A percentile compares a stretch with the other conserved stretches of the same genome.
phyloP scores from a whole-genome alignment of 768 basidiomycete species.

The Termitomyces sp. region DNA sequence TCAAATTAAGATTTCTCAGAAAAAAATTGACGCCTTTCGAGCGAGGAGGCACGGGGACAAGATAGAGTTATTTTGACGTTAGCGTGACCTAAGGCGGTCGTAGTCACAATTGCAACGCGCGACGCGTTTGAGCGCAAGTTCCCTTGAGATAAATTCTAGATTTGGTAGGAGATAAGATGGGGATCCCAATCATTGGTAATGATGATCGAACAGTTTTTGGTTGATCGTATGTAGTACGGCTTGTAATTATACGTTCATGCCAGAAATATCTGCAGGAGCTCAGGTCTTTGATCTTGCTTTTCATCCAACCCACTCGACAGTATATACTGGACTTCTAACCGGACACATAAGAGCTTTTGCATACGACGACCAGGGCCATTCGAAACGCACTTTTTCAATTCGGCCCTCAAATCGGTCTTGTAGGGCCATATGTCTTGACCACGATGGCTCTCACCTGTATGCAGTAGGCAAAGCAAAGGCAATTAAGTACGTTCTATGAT shows the following conservation, averaged over 20 bases:
- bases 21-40: too few species aligned
- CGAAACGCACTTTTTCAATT: slow-evolving; percentile 51
- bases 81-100: too few species aligned
- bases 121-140: too few species aligned
- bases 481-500: slow-evolving; percentile 54
- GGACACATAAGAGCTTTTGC: slow-evolving; percentile 79
- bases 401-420: slow-evolving; percentile 82
- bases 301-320: slow-evolving; percentile 65
- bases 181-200: neutral
- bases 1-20: neutral
- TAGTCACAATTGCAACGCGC: too few species aligned
- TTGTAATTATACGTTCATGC: slow-evolving; percentile 24
- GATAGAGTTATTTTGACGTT: too few species aligned
- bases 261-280: slow-evolving; percentile 62
- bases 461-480: slow-evolving; percentile 79
- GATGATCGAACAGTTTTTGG: neutral
- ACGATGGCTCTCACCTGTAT: slow-evolving; percentile 65
- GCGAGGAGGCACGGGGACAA: too few species aligned
- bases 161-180: neutral
- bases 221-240: neutral
- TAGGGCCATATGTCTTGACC: slow-evolving; percentile 62
- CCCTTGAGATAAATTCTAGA: neutral
- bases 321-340: slow-evolving; percentile 75
- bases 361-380: slow-evolving; percentile 67
- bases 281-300: slow-evolving; percentile 91